Base-by-base conservation (phyloP, 257 asterid genomes). In the Cordia subcordata region DNA sequence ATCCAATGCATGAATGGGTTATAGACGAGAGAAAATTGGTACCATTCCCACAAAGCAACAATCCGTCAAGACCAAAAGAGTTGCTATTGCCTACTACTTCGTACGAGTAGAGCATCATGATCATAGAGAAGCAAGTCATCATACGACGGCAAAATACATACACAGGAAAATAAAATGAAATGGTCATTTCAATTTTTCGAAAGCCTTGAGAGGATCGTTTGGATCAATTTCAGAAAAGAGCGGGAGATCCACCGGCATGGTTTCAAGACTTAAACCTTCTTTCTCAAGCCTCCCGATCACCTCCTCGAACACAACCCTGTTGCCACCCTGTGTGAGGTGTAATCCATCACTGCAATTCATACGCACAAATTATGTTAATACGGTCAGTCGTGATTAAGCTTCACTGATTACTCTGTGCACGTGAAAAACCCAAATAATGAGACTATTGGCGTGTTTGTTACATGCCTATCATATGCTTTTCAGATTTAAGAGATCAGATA, bases 281-380 rank as follows among this genome's bases (percentile, higher is more conserved):
- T 85, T 78, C 67, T 44, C 74, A 10, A 87, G 75, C 71, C 23
- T 73, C 53, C 9, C 63, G 3, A 82, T 17, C 53, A 87, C 80
- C 71, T 82, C 85, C 63, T 77, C 84, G 13, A 83, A 87, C 13
- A 87, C 94, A 21, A 83, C 55, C 62, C 62, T 62, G 57, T 82
- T 85, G 13, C 98, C 96, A 5, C 60, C 45, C 37, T 35, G 51
- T 11, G 75, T 79, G 18, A 85, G 81, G 72, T 87, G 98, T 82
- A 91, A 67, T 5, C 98, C 96, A 56, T 91, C 98, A 0, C 96
- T 90, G 83, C 73, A 50, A 57, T 59, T 68, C 35, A 35, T 9
- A 50, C 8, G 8, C 35, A 23, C 5, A 45, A 32, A 45, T 49
- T 10, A 21, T 62, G 32, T 23, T 23, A 45, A n/a, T 58, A 19